Percentiles rank a stretch among this genome's conserved stretches.
Conservation (phyloP, 768 basidiomycete genomes). For the Amanita rubescens region DNA sequence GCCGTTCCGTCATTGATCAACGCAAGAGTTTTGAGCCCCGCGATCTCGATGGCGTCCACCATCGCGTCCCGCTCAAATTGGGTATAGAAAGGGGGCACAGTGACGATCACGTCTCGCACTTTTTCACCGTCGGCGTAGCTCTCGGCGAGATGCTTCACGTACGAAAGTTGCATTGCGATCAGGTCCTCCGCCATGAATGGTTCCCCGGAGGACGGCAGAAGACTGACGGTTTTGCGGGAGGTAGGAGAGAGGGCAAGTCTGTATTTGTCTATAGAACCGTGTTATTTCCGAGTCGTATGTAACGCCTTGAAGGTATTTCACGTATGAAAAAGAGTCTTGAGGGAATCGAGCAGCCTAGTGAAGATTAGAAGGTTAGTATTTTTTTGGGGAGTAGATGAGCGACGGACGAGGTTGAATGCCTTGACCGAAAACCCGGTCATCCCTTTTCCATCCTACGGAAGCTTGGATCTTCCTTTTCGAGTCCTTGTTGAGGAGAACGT, state of each 20-base stretch:
- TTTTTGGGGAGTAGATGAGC: not conserved
- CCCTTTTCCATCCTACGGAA: constrained; percentile 86
- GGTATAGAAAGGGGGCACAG: constrained; percentile 86
- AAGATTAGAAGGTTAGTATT: not conserved
- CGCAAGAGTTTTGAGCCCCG: constrained; percentile 76
- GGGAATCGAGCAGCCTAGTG: constrained; percentile 88
- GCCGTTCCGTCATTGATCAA: constrained; percentile 91
- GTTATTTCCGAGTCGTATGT: constrained; percentile 52
- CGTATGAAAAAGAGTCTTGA: constrained; percentile 72
- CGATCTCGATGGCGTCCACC: constrained; percentile 85
- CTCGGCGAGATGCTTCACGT: constrained; percentile 86
- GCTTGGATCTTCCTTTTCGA: constrained; percentile 94
- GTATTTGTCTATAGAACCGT: constrained; percentile 52
- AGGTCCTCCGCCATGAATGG: constrained; percentile 87
- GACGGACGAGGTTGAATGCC: constrained; percentile 83
- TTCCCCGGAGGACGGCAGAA: constrained; percentile 54
- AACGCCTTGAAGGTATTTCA: constrained; percentile 78
- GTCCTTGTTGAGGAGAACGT: constrained; percentile 93
- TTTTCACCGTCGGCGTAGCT: constrained; percentile 55
- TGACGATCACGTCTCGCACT: constrained; percentile 79
- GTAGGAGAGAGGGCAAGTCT: constrained; percentile 47
- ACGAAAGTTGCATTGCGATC: constrained; percentile 88
- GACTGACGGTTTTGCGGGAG: constrained; percentile 49
- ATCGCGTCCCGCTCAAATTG: constrained; percentile 90
- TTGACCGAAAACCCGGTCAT: constrained; percentile 81